Percentiles rank a stretch among this genome's conserved stretches.
Evolutionary conservation across 1,284 basidiomycete species (phyloP).

Genomic region (Irpex rosettiformis): DNA sequence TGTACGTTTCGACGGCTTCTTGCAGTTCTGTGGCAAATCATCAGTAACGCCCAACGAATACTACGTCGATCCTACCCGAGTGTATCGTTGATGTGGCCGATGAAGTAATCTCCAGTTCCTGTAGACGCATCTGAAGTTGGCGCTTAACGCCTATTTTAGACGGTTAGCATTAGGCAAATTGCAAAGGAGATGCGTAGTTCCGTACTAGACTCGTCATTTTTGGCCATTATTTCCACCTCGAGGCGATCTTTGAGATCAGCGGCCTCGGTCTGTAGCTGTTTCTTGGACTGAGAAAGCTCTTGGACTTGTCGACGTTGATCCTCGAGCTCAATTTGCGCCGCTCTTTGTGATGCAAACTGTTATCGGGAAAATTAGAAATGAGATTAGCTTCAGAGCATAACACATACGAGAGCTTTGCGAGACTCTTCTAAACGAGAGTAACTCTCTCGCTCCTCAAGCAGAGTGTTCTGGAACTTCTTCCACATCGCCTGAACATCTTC

Average conservation of each 20-base stretch:
- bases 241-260: constrained; percentile 52
- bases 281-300: constrained; percentile 54
- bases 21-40: constrained; percentile 46
- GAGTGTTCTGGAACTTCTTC: constrained; percentile 64
- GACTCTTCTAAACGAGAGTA: constrained; percentile 67
- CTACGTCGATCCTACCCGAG: constrained; percentile 39
- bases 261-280: constrained; percentile 57
- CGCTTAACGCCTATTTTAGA: constrained; percentile 55
- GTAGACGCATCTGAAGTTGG: constrained; percentile 56
- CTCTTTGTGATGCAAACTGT: constrained; percentile 67
- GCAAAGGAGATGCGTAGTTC: not conserved
- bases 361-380: no score
- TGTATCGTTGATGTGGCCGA: constrained; percentile 58
- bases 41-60: not conserved
- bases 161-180: not conserved
- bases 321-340: constrained; percentile 61
- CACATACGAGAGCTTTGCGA: constrained; percentile 62
- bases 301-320: constrained; percentile 57
- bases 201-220: constrained; percentile 59
- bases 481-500: constrained; percentile 66
- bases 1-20: constrained; percentile 62
- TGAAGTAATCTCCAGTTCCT: constrained; percentile 64
- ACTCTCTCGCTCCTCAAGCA: constrained; percentile 56
- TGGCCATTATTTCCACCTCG: constrained; percentile 47
- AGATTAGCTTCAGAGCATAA: not conserved